Percentiles rank a stretch among this genome's conserved stretches.
Conservation (phyloP, 2,329 filamentous ascomycete species). For the Microsporum canis region DNA sequence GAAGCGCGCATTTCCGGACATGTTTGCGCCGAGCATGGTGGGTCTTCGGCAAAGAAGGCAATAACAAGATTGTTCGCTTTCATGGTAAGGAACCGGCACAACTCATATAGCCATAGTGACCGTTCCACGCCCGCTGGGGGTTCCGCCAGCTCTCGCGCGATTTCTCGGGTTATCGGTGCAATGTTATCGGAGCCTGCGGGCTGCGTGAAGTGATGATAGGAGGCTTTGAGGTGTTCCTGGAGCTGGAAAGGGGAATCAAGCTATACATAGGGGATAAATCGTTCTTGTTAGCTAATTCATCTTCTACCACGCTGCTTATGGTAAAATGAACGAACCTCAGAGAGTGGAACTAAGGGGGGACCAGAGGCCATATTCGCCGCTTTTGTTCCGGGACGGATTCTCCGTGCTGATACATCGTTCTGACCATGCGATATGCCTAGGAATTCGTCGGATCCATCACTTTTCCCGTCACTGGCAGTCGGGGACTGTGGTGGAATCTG, state of each 20-base stretch:
- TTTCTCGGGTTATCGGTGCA: conserved; percentile 61
- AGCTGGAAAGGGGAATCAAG: conserved; percentile 96
- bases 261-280: conserved; percentile 36
- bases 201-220: conserved; percentile 72
- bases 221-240: conserved; percentile 89
- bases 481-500: conserved; percentile 76
- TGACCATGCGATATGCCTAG: conserved; percentile 46
- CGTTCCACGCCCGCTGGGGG: conserved; percentile 73
- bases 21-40: conserved; percentile 75
- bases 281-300: conserved; percentile 4
- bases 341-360: conserved; percentile 73
- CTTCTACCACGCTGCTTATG: not conserved
- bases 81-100: conserved; percentile 88
- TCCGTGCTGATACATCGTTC: conserved; percentile 64
- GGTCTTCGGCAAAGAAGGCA: conserved; percentile 81
- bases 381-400: conserved; percentile 86
- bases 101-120: conserved; percentile 92
- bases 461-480: conserved; percentile 48
- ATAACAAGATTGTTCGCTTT: conserved; percentile 89
- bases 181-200: conserved; percentile 48
- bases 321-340: conserved; percentile 49
- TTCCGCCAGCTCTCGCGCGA: conserved; percentile 63
- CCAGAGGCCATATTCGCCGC: conserved; percentile 88
- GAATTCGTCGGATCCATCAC: conserved; percentile 40
- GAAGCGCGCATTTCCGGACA: conserved; percentile 98